phyloP scores from a whole-genome alignment of 352 stramenopile genomes.

The Globisporangium solare region DNA sequence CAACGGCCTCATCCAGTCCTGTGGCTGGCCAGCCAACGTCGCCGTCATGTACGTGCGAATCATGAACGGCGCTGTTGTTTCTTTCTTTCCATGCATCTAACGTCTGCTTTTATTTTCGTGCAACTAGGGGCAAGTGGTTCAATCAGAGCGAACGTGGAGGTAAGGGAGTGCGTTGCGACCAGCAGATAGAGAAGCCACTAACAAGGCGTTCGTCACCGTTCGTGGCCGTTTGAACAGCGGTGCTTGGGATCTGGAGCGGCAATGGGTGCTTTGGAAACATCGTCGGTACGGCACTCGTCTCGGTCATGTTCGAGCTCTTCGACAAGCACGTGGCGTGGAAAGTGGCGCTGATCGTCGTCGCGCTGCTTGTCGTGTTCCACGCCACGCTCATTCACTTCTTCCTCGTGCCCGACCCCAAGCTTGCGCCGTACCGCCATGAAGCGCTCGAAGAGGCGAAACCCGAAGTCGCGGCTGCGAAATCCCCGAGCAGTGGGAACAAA shows the following conservation, averaged over 20 bases:
- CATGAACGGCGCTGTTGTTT: constrained; percentile 32
- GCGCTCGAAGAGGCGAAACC: constrained; percentile 43
- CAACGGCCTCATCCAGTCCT: constrained; percentile 82
- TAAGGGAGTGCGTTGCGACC: constrained; percentile 5
- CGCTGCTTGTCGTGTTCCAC: constrained; percentile 81
- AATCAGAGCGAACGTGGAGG: constrained; percentile 59
- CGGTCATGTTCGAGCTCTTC: constrained; percentile 73
- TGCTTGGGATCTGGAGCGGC: constrained; percentile 95
- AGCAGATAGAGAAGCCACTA: background rate
- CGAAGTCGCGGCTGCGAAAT: constrained; percentile 22
- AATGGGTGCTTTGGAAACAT: constrained; percentile 97
- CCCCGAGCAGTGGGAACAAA: constrained; percentile 1
- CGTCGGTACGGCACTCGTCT: constrained; percentile 84
- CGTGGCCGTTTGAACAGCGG: constrained; percentile 29
- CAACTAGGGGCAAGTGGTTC: constrained; percentile 93
- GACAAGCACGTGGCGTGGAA: constrained; percentile 84
- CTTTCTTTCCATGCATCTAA: constrained; percentile 51
- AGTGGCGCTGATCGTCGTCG: constrained; percentile 85
- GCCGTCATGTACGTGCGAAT: constrained; percentile 74
- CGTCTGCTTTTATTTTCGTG: background rate
- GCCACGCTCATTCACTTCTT: constrained; percentile 82
- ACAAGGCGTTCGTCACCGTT: background rate
- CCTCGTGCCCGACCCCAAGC: constrained; percentile 67
- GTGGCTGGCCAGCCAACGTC: constrained; percentile 69
- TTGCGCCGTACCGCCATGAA: constrained; percentile 52